These are phyloP conservation scores for Chlamydomonas sphaeroides DNA, from an alignment of 139 green algal species.

Conservation along the genomic window DNA sequence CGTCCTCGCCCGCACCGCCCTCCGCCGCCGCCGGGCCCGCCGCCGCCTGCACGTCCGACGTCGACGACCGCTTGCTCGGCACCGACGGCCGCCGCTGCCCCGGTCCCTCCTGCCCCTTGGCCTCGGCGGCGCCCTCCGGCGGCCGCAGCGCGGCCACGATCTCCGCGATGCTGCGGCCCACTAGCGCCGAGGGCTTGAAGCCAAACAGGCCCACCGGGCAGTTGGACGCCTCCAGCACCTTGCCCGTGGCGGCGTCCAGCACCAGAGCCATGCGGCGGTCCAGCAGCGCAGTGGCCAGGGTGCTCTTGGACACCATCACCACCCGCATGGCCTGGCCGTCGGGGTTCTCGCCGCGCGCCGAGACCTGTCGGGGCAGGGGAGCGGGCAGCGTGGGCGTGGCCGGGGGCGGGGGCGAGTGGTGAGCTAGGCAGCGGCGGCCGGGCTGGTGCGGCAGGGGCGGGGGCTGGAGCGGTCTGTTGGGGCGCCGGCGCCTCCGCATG, in stretches of 20 bases:
- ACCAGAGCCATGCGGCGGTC: conserved; percentile 21
- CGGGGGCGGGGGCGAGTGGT: not conserved
- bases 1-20: no score
- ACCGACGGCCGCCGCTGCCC: no score
- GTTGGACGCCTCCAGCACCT: conserved; percentile 21
- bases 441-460: not conserved
- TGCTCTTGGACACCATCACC: conserved; percentile 2
- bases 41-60: no score
- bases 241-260: conserved; percentile 23
- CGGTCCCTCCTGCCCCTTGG: not conserved
- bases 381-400: no score
- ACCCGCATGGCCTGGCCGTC: not conserved
- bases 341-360: not conserved
- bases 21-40: no score
- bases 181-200: conserved; percentile 38
- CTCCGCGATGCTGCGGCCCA: conserved; percentile 38
- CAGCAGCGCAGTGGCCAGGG: not conserved
- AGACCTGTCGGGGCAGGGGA: not conserved
- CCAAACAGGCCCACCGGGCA: conserved; percentile 43
- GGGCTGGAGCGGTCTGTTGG: no score
- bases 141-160: conserved; percentile 18
- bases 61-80: no score
- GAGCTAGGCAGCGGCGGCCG: not conserved
- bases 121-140: not conserved
- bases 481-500: no score